Evolutionary conservation across 1,284 basidiomycete genomes (phyloP).

Genomic region (Vanrija sp.): DNA sequence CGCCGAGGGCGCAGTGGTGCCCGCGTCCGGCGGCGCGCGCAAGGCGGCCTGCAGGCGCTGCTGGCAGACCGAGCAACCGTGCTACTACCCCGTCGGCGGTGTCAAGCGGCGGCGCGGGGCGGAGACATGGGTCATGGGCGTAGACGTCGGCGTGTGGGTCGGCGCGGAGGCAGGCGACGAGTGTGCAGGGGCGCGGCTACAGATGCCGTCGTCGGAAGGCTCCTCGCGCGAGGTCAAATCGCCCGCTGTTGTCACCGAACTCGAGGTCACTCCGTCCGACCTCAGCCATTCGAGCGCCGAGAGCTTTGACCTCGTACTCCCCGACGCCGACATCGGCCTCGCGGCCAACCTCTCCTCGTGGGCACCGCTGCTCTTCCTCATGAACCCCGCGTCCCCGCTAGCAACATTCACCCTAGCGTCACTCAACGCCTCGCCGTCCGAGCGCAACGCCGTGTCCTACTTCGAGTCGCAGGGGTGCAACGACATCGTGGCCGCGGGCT

Average conservation of each 20-base stretch:
- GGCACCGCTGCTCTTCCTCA: too few species aligned
- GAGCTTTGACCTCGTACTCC: too few species aligned
- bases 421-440: background rate
- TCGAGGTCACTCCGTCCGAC: too few species aligned
- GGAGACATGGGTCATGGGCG: slow-evolving; percentile 8
- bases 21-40: slow-evolving; percentile 1
- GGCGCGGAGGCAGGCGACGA: slow-evolving; percentile 8
- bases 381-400: background rate
- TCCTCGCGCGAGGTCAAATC: too few species aligned
- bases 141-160: slow-evolving; percentile 8
- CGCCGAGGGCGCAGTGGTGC: slow-evolving; percentile 8
- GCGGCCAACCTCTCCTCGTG: too few species aligned
- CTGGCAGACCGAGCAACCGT: slow-evolving; percentile 15
- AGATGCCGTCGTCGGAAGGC: too few species aligned
- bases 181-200: background rate
- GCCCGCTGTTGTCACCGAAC: too few species aligned
- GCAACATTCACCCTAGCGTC: slow-evolving; percentile 6
- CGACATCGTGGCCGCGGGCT: slow-evolving; percentile 14
- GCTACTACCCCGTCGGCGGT: slow-evolving; percentile 18
- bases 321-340: too few species aligned
- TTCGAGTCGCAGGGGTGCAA: slow-evolving; percentile 20
- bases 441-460: slow-evolving; percentile 14
- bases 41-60: slow-evolving; percentile 20
- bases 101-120: slow-evolving; percentile 1
- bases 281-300: too few species aligned